Evolutionary conservation across 139 green algal species (phyloP).

Genomic region (Raphidocelis subcapitata): DNA sequence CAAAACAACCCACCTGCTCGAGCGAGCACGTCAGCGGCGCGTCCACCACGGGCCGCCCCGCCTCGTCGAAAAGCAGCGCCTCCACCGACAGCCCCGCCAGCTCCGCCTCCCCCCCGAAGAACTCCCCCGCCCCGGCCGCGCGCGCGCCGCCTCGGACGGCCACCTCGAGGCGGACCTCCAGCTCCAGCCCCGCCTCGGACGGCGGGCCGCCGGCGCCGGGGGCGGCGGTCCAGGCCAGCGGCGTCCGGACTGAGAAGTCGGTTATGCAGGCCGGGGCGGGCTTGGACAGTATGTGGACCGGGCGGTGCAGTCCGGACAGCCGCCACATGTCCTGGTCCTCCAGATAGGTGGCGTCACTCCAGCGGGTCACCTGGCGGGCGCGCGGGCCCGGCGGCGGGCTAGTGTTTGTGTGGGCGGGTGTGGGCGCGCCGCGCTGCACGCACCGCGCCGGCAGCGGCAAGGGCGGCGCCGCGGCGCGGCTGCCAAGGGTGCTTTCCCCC

Average conservation of each 20-base stretch:
- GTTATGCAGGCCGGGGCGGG: conserved; percentile 51
- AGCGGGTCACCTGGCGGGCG: conserved; percentile 76
- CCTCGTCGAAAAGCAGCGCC: no score
- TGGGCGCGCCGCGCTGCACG: no score
- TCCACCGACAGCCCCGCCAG: no score
- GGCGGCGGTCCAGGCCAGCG: conserved; percentile 35
- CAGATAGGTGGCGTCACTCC: conserved; percentile 94
- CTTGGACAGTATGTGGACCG: conserved; percentile 76
- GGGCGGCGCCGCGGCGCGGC: no score
- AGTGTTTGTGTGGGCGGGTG: no score
- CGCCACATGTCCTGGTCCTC: conserved; percentile 99
- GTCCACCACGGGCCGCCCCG: no score
- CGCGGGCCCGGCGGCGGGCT: background rate
- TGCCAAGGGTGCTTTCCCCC: no score
- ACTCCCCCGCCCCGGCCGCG: background rate
- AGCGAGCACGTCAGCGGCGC: no score
- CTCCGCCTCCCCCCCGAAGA: no score
- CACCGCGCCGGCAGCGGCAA: no score
- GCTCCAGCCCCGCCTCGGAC: conserved; percentile 29
- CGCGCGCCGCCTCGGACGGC: background rate
- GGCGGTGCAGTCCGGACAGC: conserved; percentile 87
- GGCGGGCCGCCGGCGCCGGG: conserved; percentile 5
- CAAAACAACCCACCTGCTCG: no score
- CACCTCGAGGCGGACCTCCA: conserved; percentile 26
- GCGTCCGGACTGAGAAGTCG: conserved; percentile 70